Base-by-base conservation (phyloP, 768 basidiomycete genomes). In the Lentinula raphanica region DNA sequence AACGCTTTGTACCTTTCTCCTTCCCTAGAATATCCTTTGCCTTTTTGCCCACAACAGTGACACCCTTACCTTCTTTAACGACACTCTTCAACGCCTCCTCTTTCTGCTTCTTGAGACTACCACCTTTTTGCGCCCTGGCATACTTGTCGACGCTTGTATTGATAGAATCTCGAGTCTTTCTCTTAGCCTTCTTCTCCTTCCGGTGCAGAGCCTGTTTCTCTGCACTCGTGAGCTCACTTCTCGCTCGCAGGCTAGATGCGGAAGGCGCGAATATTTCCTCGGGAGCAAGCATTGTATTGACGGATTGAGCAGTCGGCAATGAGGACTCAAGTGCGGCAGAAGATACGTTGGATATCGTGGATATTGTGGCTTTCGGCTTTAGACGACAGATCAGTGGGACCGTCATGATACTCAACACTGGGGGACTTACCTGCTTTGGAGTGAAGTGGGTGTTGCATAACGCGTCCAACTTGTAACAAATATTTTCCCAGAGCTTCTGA, bases 361-460 rank as follows among this genome's bases (percentile, higher is more conserved):
- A 84, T 65, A 99, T 98, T 0, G 77, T 81, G 2, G 88, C 88
- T 70, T 92, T 96, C 27, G 96, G 94, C 95, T 98, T 58, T 6
- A 28, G 25, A 56, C 25, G 6, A 31, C 15, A 28, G 27, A 40
- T 59, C 12, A 61, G 23, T 44, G 38, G 42, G 32, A n/a, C n/a
- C n/a, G 19, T 35, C n/a, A 12, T 15, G 36, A 29, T 44, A 32
- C 28, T 49, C 31, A 25, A 58, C 55, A 49, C 35, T 39, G 49
- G 27, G 11, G 19, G 13, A 77, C 85, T 55, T 60, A 96, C 96
- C 69, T 86, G 85, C 71, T 98, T 98, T 1, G 96, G 97, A 15
- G 92, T 88, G 69, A 94, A 98, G 70, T 98, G 92, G 1, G 94
- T 87, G 67, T 98, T 98, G 69, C 90, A 92, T 35, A 98, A 75